A percentile compares a stretch with the other conserved stretches of the same genome.
Conservation (phyloP, 305 asterid genomes). For the Salvia sclarea region DNA sequence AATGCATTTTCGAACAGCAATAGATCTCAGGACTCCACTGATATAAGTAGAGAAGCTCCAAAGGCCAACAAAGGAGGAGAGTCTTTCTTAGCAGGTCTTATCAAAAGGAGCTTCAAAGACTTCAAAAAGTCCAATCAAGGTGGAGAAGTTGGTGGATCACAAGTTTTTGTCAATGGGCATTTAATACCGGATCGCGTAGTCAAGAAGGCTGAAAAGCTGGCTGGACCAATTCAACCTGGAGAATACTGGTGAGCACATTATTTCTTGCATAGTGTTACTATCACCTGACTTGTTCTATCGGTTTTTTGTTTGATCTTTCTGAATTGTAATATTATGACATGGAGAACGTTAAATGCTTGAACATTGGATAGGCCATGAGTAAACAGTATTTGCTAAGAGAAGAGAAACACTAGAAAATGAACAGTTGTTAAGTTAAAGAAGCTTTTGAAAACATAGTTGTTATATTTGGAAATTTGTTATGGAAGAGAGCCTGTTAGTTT, state of each 20-base stretch:
- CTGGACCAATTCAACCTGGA: constrained; percentile 87
- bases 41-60: constrained; percentile 48
- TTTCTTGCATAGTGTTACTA: constrained; percentile 16
- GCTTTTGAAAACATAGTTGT: not conserved
- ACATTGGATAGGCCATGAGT: constrained; percentile 1
- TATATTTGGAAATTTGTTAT: constrained; percentile 1
- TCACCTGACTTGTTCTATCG: not conserved
- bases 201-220: constrained; percentile 79
- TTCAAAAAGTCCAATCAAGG: constrained; percentile 52
- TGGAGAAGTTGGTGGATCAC: constrained; percentile 52
- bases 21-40: constrained; percentile 59
- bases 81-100: constrained; percentile 67
- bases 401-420: constrained; percentile 21
- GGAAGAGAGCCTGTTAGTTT: constrained; percentile 1
- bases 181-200: constrained; percentile 58
- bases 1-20: constrained; percentile 53
- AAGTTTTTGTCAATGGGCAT: constrained; percentile 70
- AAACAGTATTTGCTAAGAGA: not conserved
- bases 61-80: constrained; percentile 61
- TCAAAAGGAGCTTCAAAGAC: constrained; percentile 66
- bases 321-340: not conserved
- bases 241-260: constrained; percentile 66
- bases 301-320: not conserved
- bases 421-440: constrained; percentile 15
- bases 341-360: not conserved